Base-by-base conservation (phyloP, 257 asterid genomes). In the Nicotiana noctiflora region DNA sequence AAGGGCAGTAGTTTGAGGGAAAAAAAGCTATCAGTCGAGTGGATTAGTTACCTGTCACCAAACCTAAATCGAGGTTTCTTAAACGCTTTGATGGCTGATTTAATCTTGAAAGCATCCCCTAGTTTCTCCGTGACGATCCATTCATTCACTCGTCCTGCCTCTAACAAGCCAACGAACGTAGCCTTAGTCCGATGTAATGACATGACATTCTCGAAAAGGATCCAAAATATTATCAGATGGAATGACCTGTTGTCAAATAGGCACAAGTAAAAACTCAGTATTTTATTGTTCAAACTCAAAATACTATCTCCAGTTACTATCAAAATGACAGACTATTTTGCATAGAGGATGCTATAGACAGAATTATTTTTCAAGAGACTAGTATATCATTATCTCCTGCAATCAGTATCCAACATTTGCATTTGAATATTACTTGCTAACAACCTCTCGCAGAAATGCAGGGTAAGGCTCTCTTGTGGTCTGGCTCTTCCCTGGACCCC, bases 121-220 rank as follows among this genome's bases (percentile, higher is more conserved):
- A 80, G 87, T 87, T 93, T 93, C 83, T 92, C 98, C 0, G 98
- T 92, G 65, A 93, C 98, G 7, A 93, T 88, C 98, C 98, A 93
- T 76, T 93, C 98, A 11, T 92, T 89, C 1, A 87, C 92, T 76
- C 93, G 82, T 82, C 88, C 86, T 1, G 89, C 83, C 82, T 90
- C 94, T 23, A 90, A 63, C 79, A 93, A 83, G 7, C 98, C 97
- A 21, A 88, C 86, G 78, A 93, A 40, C 8, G 90, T 81, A 17
- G 89, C 97, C 83, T 93, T 93, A 7, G 90, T 90, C 27, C 95
- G 87, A 77, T 93, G 98, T 57, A 91, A 87, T 6, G 95, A 85
- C 98, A 92, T 92, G 63, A 89, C 86, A 83, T 92, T 93, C 88
- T 93, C 98, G 25, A 93, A 93, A 4, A 93, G 92, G 56, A 92